Base-by-base conservation (phyloP, 768 basidiomycete genomes). In the Lactarius sp. region DNA sequence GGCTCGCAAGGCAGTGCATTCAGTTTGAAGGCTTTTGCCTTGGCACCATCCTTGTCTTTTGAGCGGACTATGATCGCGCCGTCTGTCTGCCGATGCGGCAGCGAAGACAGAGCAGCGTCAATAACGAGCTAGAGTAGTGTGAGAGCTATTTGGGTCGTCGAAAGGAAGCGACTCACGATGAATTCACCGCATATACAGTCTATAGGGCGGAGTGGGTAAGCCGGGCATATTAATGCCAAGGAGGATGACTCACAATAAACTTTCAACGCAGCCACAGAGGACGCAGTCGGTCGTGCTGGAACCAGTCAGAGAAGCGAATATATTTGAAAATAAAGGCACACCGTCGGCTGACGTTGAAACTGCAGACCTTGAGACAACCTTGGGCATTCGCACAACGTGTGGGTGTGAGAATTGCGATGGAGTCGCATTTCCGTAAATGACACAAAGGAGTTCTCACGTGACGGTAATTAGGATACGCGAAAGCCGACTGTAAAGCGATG, bases 161-260 rank as follows among this genome's bases (percentile, higher is more conserved):
- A 14, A 13, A 36, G 41, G 36, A 55, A 34, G 27, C 36, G 42
- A 60, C 87, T 69, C 74, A 89, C 90, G 71, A 92, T 85, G 70
- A 91, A 92, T 74, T 92, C 90, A 72, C 91, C 90, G 73, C 91
- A 93, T 62, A 93, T 85, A 71, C 90, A 93, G 73, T 92, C 90
- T 92, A 62, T 62, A 55, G 53, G 67, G 56, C 54, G 41, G 9
- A 44, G 66, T 68, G 60, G 59, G 57, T 49, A 18, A 46, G 60
- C 27, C 27, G 27, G 27, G 27, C 34, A 39, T 3, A 50, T 50
- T 31, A 9, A 52, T 2, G 36, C 50, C 49, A 56, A 18, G 41
- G 52, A 52, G 61, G 52, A n/a, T 60, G 64, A 66, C 85, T 74
- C 74, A 91, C 90, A 92, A 73, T 93, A 92, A 57, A 92, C 88